These are phyloP conservation scores for Bjerkandera adusta DNA, from an alignment of 1,284 basidiomycete genomes.

Conservation along the genomic window DNA sequence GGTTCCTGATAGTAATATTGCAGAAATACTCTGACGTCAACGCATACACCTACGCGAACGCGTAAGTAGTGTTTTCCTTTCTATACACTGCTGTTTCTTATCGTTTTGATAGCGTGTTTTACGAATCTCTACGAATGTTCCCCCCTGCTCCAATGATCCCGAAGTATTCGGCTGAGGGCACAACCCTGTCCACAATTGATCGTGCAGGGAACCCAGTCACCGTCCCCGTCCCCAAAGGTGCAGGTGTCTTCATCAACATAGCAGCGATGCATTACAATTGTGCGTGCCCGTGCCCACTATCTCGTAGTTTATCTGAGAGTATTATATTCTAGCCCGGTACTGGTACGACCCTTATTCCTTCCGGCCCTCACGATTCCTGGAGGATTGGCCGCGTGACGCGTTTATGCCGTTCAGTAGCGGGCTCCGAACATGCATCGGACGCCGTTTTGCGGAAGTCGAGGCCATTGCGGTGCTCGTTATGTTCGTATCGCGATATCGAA, in stretches of 20 bases:
- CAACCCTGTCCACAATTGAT: constrained; percentile 35
- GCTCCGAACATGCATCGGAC: constrained; percentile 20
- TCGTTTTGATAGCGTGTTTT: constrained; percentile 39
- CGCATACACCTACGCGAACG: no score
- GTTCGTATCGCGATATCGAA: constrained; percentile 15
- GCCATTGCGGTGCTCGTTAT: constrained; percentile 15
- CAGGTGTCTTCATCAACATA: constrained; percentile 35
- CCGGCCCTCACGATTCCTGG: constrained; percentile 49
- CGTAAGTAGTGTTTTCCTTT: background rate
- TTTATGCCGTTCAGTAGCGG: constrained; percentile 55
- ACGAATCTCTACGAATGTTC: constrained; percentile 57
- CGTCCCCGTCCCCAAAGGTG: constrained; percentile 45
- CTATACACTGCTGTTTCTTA: constrained; percentile 25
- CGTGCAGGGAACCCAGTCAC: constrained; percentile 33
- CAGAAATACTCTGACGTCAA: no score
- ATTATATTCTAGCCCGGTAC: constrained; percentile 38
- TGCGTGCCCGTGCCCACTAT: constrained; percentile 6
- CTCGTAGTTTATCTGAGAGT: background rate
- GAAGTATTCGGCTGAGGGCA: constrained; percentile 48
- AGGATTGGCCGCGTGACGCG: constrained; percentile 47
- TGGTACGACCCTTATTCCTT: constrained; percentile 52
- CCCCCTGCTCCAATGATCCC: constrained; percentile 50
- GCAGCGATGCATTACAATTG: constrained; percentile 40
- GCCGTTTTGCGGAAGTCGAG: constrained; percentile 22
- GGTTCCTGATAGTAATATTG: no score